Percentiles rank a stretch among this genome's conserved stretches.
phyloP scores from a whole-genome alignment of 148 eudicot genomes.

The Pouteria glomerata region DNA sequence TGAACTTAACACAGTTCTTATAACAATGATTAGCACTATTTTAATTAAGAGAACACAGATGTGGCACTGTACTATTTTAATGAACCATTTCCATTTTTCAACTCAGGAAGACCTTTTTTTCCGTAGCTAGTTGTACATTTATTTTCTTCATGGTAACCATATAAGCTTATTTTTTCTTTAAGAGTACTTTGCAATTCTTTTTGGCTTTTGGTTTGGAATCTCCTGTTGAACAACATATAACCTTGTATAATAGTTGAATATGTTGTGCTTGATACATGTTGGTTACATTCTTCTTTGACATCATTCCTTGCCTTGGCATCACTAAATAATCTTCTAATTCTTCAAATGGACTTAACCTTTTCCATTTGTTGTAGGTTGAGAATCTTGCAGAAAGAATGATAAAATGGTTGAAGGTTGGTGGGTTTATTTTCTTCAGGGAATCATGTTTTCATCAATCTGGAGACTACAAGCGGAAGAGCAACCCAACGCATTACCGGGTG shows the following conservation, averaged over 20 bases:
- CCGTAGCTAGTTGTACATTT: not conserved
- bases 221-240: too few relatives aligned
- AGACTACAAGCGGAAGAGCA: slow-evolving; percentile 77
- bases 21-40: not conserved
- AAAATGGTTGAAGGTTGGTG: slow-evolving; percentile 92
- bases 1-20: not conserved
- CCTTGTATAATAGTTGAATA: too few relatives aligned
- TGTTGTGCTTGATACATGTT: not conserved
- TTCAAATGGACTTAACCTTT: not conserved
- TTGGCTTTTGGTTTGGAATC: not conserved
- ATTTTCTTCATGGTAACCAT: not conserved
- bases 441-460: slow-evolving; percentile 99
- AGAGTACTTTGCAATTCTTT: not conserved
- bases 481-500: slow-evolving; percentile 97
- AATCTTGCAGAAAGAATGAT: slow-evolving; percentile 65
- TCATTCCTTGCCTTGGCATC: not conserved
- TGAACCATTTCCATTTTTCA: not conserved
- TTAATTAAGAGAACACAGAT: not conserved
- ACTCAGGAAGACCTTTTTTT: not conserved
- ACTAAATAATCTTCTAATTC: not conserved
- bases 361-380: slow-evolving; percentile 54
- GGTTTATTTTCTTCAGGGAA: slow-evolving; percentile 86
- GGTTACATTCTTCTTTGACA: not conserved
- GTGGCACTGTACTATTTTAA: not conserved
- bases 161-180: not conserved